phyloP scores from a whole-genome alignment of 2,329 filamentous ascomycete genomes.

The Colletotrichum sp. region DNA sequence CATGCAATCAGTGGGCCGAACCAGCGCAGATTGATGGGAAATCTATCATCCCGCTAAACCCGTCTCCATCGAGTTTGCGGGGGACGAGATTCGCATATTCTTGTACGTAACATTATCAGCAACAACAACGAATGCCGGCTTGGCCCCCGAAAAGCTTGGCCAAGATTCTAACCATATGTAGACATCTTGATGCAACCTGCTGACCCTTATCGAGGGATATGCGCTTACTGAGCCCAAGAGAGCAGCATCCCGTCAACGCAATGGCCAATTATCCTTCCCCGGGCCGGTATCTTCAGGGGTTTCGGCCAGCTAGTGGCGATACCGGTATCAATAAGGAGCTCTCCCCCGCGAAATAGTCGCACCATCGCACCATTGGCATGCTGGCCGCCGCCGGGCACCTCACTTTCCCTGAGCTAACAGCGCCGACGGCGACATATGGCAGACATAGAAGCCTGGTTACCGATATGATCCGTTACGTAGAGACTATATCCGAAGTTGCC shows the following conservation, averaged over 20 bases:
- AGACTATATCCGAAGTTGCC: background rate
- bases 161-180: background rate
- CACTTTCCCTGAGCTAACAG: background rate
- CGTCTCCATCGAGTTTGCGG: background rate
- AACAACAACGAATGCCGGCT: background rate
- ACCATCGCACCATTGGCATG: background rate
- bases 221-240: background rate
- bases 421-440: background rate
- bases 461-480: background rate
- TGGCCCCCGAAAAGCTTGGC: background rate
- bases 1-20: constrained; percentile 2
- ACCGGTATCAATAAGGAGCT: background rate
- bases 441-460: background rate
- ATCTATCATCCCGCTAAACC: background rate
- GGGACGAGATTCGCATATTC: background rate
- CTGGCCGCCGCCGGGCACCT: background rate
- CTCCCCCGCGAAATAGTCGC: background rate
- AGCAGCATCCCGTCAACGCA: background rate
- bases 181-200: background rate
- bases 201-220: background rate
- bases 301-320: background rate
- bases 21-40: background rate
- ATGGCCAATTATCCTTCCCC: background rate
- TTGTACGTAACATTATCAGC: background rate
- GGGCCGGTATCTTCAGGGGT: background rate